Percentiles rank a stretch among this genome's conserved stretches.
These are phyloP conservation scores for Rhytidhysteron rufulum DNA, from an alignment of 2,329 filamentous ascomycete species.

Conservation along the genomic window DNA sequence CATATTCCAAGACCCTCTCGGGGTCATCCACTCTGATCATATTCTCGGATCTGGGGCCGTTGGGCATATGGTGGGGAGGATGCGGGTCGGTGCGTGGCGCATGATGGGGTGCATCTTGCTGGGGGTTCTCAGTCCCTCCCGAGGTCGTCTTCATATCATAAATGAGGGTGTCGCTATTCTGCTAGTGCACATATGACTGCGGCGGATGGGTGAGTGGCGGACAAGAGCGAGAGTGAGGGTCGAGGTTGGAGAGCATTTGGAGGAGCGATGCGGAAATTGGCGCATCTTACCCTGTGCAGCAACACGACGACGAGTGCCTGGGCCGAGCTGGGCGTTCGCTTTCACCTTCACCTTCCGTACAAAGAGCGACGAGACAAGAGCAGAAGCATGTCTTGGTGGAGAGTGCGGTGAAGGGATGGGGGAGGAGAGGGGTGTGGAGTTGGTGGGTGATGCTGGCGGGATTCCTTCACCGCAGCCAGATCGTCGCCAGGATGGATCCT, in stretches of 20 bases:
- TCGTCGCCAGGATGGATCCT: no score
- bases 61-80: slow-evolving; percentile 1
- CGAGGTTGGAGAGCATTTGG: slow-evolving; percentile 1
- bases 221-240: background rate
- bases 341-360: background rate
- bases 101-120: slow-evolving; percentile 3
- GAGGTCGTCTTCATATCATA: slow-evolving; percentile 22
- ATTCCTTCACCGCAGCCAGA: background rate
- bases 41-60: no score
- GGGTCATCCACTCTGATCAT: slow-evolving; percentile 22
- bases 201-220: slow-evolving; percentile 3
- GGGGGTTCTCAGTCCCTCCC: slow-evolving; percentile 10
- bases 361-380: background rate
- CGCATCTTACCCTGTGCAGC: background rate
- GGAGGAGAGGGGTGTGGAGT: background rate
- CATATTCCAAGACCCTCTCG: slow-evolving; percentile 26
- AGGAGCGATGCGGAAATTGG: background rate
- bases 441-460: background rate
- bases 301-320: no score
- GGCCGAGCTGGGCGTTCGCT: no score
- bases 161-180: slow-evolving; percentile 9
- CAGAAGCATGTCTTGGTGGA: no score
- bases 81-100: background rate
- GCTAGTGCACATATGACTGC: slow-evolving; percentile 6
- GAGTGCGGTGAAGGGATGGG: no score